Conservation (phyloP, 208 protist species). For the Trypanosoma conorhini region DNA sequence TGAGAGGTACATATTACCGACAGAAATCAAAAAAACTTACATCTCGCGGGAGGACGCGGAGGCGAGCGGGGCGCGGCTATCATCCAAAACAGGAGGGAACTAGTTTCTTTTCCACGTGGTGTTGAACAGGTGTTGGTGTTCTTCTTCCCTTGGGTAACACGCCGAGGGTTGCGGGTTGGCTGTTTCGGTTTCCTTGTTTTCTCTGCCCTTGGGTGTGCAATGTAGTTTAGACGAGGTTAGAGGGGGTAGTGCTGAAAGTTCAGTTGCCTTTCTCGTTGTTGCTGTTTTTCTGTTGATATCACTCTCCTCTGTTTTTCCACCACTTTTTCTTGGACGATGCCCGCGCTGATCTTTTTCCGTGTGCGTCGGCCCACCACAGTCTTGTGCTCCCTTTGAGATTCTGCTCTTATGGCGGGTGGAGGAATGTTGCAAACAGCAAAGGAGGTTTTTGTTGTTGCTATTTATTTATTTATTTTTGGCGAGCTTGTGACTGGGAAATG, state of each 20-base stretch:
- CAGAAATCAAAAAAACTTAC: constrained; percentile 46
- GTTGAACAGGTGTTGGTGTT: not conserved
- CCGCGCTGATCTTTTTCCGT: constrained; percentile 1
- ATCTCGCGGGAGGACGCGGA: constrained; percentile 31
- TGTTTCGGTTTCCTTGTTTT: not conserved
- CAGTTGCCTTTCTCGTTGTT: not conserved
- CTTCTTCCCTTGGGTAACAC: not conserved
- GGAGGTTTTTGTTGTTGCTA: too few relatives aligned
- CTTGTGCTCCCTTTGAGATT: too few relatives aligned
- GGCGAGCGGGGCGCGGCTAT: constrained; percentile 16
- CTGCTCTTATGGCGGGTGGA: too few relatives aligned
- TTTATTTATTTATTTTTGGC: too few relatives aligned
- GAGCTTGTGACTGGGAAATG: too few relatives aligned
- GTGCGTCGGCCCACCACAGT: too few relatives aligned
- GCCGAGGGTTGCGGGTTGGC: not conserved
- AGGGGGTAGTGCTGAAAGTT: not conserved
- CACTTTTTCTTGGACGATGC: constrained; percentile 6
- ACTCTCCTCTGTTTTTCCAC: not conserved
- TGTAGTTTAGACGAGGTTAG: not conserved
- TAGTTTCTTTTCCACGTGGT: not conserved
- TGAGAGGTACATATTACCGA: constrained; percentile 73
- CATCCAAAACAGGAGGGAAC: not conserved
- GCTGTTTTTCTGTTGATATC: constrained; percentile 21
- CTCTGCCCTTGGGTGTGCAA: not conserved
- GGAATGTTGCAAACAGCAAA: too few relatives aligned